phyloP scores from a whole-genome alignment of 352 stramenopile genomes.

The Phytopythium kandeliae region DNA sequence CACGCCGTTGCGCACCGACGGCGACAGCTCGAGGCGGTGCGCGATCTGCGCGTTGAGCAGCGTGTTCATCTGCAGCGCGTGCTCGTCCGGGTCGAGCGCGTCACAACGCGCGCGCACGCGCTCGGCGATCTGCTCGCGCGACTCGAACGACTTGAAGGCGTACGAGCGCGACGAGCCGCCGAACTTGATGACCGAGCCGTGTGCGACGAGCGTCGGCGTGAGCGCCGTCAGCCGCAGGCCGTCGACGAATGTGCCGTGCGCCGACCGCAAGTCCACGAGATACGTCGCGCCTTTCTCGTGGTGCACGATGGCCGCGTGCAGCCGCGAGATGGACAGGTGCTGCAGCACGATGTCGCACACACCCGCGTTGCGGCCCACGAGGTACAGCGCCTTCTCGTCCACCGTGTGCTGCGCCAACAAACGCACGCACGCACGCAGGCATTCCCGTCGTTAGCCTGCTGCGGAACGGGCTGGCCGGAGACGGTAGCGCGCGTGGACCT shows the following conservation, averaged over 20 bases:
- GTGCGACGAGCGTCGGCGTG: conserved; percentile 60
- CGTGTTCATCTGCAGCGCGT: conserved; percentile 72
- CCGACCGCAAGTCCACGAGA: conserved; percentile 70
- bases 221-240: conserved; percentile 46
- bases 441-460: no score
- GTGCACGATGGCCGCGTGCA: conserved; percentile 71
- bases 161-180: conserved; percentile 74
- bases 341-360: conserved; percentile 78
- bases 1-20: conserved; percentile 37
- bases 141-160: conserved; percentile 81
- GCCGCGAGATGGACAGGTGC: conserved; percentile 79
- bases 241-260: conserved; percentile 76
- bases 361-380: conserved; percentile 68
- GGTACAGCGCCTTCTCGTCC: conserved; percentile 68
- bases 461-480: no score
- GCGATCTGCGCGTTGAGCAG: conserved; percentile 75
- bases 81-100: conserved; percentile 49
- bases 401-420: conserved; percentile 49
- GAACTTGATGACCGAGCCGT: conserved; percentile 68
- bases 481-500: no score
- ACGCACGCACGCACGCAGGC: not conserved
- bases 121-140: conserved; percentile 62
- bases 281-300: conserved; percentile 72
- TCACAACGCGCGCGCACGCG: conserved; percentile 38
- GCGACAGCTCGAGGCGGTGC: conserved; percentile 69